These are phyloP conservation scores for Blastobotrys serpentis DNA, from an alignment of 1,139 yeast genomes.

Conservation along the genomic window DNA sequence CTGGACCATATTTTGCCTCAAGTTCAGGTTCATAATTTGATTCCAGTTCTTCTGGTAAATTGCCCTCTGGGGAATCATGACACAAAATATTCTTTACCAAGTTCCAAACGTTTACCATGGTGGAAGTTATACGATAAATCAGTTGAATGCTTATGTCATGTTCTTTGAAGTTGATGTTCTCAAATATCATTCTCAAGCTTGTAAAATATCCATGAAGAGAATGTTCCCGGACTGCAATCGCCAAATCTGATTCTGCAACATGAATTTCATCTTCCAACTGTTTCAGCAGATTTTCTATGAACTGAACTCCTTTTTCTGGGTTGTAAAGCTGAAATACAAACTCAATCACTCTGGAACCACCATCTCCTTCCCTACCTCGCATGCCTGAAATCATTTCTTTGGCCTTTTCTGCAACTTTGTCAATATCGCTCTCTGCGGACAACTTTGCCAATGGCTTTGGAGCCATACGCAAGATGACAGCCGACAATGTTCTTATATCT, in stretches of 20 bases:
- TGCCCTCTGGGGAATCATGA: conserved; percentile 68
- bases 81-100: conserved; percentile 55
- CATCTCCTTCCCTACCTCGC: conserved; percentile 74
- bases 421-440: conserved; percentile 30
- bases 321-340: conserved; percentile 41
- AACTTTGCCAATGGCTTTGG: conserved; percentile 40
- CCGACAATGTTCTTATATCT: conserved; percentile 62
- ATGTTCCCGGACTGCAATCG: conserved; percentile 45
- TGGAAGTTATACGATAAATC: conserved; percentile 29
- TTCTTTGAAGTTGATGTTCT: conserved; percentile 25
- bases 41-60: conserved; percentile 47
- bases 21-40: conserved; percentile 39
- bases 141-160: conserved; percentile 12
- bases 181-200: conserved; percentile 53
- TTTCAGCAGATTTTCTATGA: conserved; percentile 40
- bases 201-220: conserved; percentile 69
- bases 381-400: conserved; percentile 50
- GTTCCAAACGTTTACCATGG: conserved; percentile 51
- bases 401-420: conserved; percentile 42
- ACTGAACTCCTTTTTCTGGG: conserved; percentile 26
- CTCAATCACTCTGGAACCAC: conserved; percentile 69
- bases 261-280: conserved; percentile 36
- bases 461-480: conserved; percentile 49
- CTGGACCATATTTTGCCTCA: conserved; percentile 48
- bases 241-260: conserved; percentile 33